Evolutionary conservation across 306 rosid species (phyloP), one percentile per base, ranked within the genome.

Genomic region (Sechiopsis laciniata): DNA sequence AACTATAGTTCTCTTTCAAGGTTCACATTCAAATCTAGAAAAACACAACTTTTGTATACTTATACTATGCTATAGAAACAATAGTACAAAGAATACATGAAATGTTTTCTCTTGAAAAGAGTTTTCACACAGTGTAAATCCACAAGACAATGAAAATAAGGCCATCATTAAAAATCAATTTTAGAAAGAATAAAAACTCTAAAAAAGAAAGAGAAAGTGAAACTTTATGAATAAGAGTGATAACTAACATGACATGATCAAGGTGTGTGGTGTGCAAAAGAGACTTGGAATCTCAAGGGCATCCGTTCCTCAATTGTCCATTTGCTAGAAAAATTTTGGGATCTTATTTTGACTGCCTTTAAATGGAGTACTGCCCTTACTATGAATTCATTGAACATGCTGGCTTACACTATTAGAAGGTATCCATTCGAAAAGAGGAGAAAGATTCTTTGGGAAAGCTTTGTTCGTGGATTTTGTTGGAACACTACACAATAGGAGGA

Each of bases 21-120:
- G 13, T 15, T 37, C 70, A 35, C 51, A 63, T n/a, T 51, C 51
- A 16, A 35, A 13, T 63, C 70, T 63, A 35, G 69, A 63, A 63
- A 35, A 7, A n/a, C 20, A 24, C 20, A 24, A 12, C 66, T 26
- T 40, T 24, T n/a, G 29, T 10, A 42, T 40, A 51, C 53, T 40
- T 22, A n/a, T n/a, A n/a, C 5, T 63, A 16, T 35, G 51, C 40
- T 17, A 2, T 64, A 64, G 52, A 50, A 50, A 50, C n/a, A 50
- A 13, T 13, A 50, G 16, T 50, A 13, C 16, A 48, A 48, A 12
- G 53, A 48, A 65, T 19, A n/a, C 26, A 40, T 42, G 10, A 42
- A 42, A 42, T 42, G 7, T 42, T 65, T 5, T 20, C 32, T 12
- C 54, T 42, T 6, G 29, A 40, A 42, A 65, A 17, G 0, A 17